Percentiles rank a stretch among this genome's conserved stretches.
These are phyloP conservation scores for Aquilaria sinensis DNA, from an alignment of 345 rosid species.

Conservation along the genomic window DNA sequence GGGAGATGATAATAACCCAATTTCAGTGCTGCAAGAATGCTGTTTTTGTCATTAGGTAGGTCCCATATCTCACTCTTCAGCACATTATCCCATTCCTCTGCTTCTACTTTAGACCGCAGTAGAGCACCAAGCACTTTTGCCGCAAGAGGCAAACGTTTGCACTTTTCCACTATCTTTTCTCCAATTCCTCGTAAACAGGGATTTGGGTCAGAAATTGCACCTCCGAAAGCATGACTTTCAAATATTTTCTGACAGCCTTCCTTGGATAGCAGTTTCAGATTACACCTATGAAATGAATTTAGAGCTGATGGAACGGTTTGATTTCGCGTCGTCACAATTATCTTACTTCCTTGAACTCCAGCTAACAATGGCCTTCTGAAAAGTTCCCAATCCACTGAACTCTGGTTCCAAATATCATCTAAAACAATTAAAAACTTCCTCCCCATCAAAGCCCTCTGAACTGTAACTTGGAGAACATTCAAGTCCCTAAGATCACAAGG, in stretches of 20 bases:
- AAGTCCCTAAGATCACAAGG: slow-evolving; percentile 10
- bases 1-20: slow-evolving; percentile 21
- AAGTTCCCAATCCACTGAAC: slow-evolving; percentile 19
- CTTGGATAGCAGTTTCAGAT: slow-evolving; percentile 12
- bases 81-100: slow-evolving; percentile 13
- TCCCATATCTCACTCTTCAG: slow-evolving; percentile 15
- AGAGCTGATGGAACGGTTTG: slow-evolving; percentile 18
- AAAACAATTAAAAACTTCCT: slow-evolving; percentile 21
- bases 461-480: slow-evolving; percentile 19
- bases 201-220: neutral
- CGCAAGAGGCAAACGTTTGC: slow-evolving; percentile 22
- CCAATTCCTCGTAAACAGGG: slow-evolving; percentile 11
- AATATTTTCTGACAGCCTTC: slow-evolving; percentile 22
- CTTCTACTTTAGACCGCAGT: neutral
- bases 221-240: slow-evolving; percentile 16
- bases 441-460: slow-evolving; percentile 14
- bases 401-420: slow-evolving; percentile 22
- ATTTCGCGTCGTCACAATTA: slow-evolving; percentile 20
- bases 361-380: slow-evolving; percentile 11
- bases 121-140: slow-evolving; percentile 12
- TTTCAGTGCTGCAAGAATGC: slow-evolving; percentile 8
- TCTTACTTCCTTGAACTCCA: slow-evolving; percentile 18
- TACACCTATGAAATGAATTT: slow-evolving; percentile 12
- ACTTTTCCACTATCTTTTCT: slow-evolving; percentile 16
- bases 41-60: neutral